Evolutionary conservation across 768 basidiomycete genomes (phyloP), one percentile per base, ranked within the genome.

Genomic region (Phanerochaete sordida): DNA sequence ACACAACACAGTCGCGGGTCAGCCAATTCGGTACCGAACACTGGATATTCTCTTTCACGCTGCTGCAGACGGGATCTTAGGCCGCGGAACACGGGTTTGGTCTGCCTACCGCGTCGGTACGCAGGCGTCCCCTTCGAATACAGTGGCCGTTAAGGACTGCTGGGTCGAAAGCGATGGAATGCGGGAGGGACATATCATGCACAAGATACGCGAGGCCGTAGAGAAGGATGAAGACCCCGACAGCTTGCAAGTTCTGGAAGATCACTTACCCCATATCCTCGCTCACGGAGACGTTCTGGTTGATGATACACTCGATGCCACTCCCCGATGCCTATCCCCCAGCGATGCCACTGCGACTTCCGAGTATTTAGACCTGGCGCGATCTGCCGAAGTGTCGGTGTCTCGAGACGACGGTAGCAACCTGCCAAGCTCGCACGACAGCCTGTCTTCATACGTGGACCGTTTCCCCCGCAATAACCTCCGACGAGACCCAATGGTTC

Each of bases 71-170:
- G 23, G 19, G 2, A 24, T 65, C 19, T 33, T 7, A 27, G 57
- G 64, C 1, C 31, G 51, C 43, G 64, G 64, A 19, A 65, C 64
- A n/a, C 58, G 64, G 3, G 64, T 65, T 21, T 65, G 62, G 62
- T 30, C 61, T 31, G 64, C 50, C n/a, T 7, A n/a, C 16, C 39
- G 8, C 39, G 33, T 35, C 33, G 33, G 13, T 13, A 6, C 33
- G 33, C 33, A 35, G 33, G 6, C 33, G n/a, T 9, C 37, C 30
- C 7, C 8, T 8, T 23, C 16, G 15, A 11, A 12, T 6, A 9
- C 21, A 11, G 54, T 30, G 2, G 39, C 26, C 6, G 5, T 56
- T 11, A 56, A 56, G 26, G 54, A 56, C 54, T 15, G 3, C 9
- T 56, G 54, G 54, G 15, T 56, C 13, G 54, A 56, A 16, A 15